Base-by-base conservation (phyloP, 495 filamentous ascomycete genomes). In the Daldinia bambusicola region DNA sequence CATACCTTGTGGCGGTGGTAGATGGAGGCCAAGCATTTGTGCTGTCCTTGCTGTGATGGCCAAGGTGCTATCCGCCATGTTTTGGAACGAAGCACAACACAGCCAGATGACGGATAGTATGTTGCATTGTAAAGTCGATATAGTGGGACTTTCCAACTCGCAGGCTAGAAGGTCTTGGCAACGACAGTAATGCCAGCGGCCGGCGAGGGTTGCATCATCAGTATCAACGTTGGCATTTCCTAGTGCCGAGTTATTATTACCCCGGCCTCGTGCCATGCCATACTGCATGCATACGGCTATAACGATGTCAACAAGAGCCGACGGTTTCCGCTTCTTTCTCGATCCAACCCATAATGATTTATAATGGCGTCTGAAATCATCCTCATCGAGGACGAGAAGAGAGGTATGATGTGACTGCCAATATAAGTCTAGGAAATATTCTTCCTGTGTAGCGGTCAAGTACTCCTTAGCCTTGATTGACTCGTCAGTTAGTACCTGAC, bases 261-360 rank as follows among this genome's bases (percentile, higher is more conserved):
- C 52, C 12, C 56, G 55, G 22, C 43, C 45, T 12, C 55, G 40
- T n/a, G 78, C 72, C 36, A 79, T 77, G 26, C 79, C 80, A 60
- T 83, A 82, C 65, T 86, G 84, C 80, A 86, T 85, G 57, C 81
- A 84, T 16, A 86, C 45, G 2, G 85, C 85, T 16, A 88, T 70
- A 16, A 86, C 70, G 31, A 86, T 84, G 63, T 88, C 85, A 18
- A 84, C 83, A 2, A 87, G 79, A 4, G 85, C 79, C 9, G 83
- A 87, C 12, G 85, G 76, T 64, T 79, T 81, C 12, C 85, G 78
- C 3, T 40, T 70, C 30, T 63, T 62, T 9, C 65, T 32, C 7
- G 63, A 55, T 14, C 48, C 59, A 5, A 37, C 53, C 84, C 82
- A 85, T 2, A 87, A 72, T n/a, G 84, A 81, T 14, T 80, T 76